These are phyloP conservation scores for Colletotrichum sp. DNA, from an alignment of 2,329 filamentous ascomycete species.

Conservation along the genomic window DNA sequence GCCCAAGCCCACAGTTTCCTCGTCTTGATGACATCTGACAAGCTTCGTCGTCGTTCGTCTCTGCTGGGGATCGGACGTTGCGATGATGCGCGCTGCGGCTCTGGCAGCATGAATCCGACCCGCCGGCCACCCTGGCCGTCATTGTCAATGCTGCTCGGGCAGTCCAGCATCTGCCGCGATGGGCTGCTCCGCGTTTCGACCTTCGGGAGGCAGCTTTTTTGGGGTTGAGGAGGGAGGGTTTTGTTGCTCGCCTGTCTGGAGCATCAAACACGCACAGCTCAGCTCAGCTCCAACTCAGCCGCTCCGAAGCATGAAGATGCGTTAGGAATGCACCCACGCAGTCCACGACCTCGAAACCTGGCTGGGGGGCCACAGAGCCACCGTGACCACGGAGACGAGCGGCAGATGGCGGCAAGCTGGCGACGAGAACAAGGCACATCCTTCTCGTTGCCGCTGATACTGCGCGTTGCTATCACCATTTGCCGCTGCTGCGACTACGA, in stretches of 20 bases:
- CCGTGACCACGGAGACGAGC: constrained; percentile 4
- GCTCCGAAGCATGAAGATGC: constrained; percentile 10
- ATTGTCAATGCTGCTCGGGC: constrained; percentile 12
- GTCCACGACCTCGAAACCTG: background rate
- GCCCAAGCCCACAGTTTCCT: background rate
- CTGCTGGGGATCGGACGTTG: background rate
- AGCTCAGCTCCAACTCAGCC: background rate
- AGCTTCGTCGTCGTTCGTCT: background rate
- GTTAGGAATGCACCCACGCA: constrained; percentile 4
- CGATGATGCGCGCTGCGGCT: constrained; percentile 1
- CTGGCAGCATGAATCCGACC: constrained; percentile 14
- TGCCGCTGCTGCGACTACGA: constrained; percentile 9
- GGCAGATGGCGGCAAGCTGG: constrained; percentile 5
- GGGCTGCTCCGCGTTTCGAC: background rate
- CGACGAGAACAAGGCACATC: background rate
- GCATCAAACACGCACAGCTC: background rate
- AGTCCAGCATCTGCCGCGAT: constrained; percentile 2
- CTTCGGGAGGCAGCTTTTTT: background rate
- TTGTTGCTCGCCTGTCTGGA: background rate
- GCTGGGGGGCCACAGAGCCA: background rate
- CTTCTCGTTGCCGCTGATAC: constrained; percentile 2
- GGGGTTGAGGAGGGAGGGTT: background rate
- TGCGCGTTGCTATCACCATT: background rate
- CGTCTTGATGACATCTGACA: constrained; percentile 5
- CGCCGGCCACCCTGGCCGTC: constrained; percentile 3